These are phyloP conservation scores for Candida dubliniensis DNA, from an alignment of 1,139 yeast species.

Conservation along the genomic window DNA sequence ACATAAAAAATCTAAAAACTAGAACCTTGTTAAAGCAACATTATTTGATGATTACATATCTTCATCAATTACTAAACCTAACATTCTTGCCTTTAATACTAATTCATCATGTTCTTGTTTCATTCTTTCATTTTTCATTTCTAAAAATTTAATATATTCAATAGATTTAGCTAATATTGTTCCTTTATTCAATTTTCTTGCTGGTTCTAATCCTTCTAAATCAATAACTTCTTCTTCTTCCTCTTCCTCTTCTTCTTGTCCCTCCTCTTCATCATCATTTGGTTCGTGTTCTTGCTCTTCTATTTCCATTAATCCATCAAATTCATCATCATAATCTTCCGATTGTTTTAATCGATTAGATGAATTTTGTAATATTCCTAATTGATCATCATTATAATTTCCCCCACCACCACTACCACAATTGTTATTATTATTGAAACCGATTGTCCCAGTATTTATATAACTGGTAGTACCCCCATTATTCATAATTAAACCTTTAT, in stretches of 20 bases:
- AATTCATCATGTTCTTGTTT: constrained; percentile 35
- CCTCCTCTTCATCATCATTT: not conserved
- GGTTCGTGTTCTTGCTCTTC: no score
- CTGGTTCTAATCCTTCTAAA: constrained; percentile 48
- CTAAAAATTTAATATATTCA: constrained; percentile 46
- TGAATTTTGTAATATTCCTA: no score
- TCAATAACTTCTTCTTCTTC: constrained; percentile 20
- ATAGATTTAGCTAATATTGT: constrained; percentile 45
- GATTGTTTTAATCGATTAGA: no score
- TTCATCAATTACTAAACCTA: constrained; percentile 21
- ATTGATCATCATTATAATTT: no score
- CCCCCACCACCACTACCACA: not conserved
- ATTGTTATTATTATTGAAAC: no score
- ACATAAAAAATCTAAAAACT: not conserved
- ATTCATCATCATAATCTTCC: no score
- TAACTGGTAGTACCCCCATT: not conserved
- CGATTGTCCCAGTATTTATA: constrained; percentile 3
- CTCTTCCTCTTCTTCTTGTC: not conserved
- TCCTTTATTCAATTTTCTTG: constrained; percentile 46
- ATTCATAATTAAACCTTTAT: constrained; percentile 3
- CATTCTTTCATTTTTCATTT: constrained; percentile 38
- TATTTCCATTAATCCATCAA: no score
- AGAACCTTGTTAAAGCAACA: not conserved
- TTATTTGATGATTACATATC: no score
- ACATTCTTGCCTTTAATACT: constrained; percentile 19